A percentile compares a stretch with the other conserved stretches of the same genome.
phyloP scores from a whole-genome alignment of 2,329 filamentous ascomycete genomes.

The Fusarium sp. region DNA sequence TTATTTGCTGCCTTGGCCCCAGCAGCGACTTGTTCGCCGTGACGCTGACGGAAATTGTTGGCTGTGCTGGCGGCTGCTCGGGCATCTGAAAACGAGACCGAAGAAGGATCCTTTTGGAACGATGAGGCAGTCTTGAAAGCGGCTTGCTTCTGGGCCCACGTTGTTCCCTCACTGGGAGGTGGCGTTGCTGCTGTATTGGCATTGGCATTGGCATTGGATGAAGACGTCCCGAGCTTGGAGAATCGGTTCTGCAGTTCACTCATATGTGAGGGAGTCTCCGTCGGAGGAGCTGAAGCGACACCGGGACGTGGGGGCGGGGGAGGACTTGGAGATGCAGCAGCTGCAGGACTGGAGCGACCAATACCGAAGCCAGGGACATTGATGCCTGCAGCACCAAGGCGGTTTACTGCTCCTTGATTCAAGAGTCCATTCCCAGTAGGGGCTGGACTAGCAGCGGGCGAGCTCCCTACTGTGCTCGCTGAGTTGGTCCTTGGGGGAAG shows the following conservation, averaged over 20 bases:
- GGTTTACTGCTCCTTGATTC: slow-evolving; percentile 69
- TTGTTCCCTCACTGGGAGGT: slow-evolving; percentile 63
- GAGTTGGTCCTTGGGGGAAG: slow-evolving; percentile 63
- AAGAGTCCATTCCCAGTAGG: slow-evolving; percentile 48
- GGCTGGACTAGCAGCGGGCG: slow-evolving; percentile 38
- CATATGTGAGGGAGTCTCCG: slow-evolving; percentile 58
- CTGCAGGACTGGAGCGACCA: slow-evolving; percentile 54
- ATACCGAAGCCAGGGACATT: slow-evolving; percentile 84
- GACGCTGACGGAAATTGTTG: slow-evolving; percentile 76
- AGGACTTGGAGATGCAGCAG: slow-evolving; percentile 44
- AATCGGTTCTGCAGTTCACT: slow-evolving; percentile 77
- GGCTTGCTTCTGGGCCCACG: slow-evolving; percentile 73
- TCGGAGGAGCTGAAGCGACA: slow-evolving; percentile 35
- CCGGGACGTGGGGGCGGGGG: slow-evolving; percentile 43
- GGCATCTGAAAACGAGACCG: slow-evolving; percentile 69
- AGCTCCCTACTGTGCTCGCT: slow-evolving; percentile 46
- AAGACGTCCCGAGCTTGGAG: slow-evolving; percentile 59
- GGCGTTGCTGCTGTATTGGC: slow-evolving; percentile 28
- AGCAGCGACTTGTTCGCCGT: slow-evolving; percentile 73
- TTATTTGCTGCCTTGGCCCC: slow-evolving; percentile 68
- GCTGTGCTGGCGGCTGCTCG: slow-evolving; percentile 68
- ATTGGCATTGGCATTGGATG: slow-evolving; percentile 25
- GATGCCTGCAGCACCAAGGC: slow-evolving; percentile 79
- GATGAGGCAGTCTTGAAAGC: slow-evolving; percentile 70
- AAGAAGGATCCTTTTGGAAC: slow-evolving; percentile 70